Percentiles rank a stretch among this genome's conserved stretches.
phyloP scores from a whole-genome alignment of 2,329 filamentous ascomycete genomes.

The Fusarium miscanthi region DNA sequence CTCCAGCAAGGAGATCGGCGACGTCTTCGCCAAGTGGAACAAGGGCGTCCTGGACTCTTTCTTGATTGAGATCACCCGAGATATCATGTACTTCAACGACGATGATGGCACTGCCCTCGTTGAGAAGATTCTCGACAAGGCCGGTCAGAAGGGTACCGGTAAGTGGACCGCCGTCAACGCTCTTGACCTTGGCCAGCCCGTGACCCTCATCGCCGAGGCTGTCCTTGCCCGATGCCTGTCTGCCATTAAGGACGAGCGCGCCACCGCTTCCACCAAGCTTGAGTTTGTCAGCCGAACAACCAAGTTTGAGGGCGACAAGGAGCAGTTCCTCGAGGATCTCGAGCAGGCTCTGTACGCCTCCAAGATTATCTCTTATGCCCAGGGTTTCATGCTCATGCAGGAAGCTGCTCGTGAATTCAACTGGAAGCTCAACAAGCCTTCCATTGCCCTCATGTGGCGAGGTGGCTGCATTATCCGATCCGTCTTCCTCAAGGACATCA shows the following conservation, averaged over 20 bases:
- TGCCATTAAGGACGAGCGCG: conserved; percentile 93
- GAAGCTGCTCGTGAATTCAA: conserved; percentile 95
- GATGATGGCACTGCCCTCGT: conserved; percentile 90
- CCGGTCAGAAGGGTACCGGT: conserved; percentile 98
- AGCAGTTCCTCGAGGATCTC: conserved; percentile 94
- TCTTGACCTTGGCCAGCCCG: conserved; percentile 97
- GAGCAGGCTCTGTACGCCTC: conserved; percentile 99
- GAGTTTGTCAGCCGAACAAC: conserved; percentile 78
- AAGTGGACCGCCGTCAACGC: conserved; percentile 99
- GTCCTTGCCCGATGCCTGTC: conserved; percentile 96
- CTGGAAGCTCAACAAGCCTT: conserved; percentile 99
- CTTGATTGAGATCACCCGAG: conserved; percentile 98
- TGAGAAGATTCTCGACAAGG: conserved; percentile 99
- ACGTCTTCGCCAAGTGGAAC: conserved; percentile 97
- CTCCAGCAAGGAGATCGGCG: conserved; percentile 92
- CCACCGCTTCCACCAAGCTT: conserved; percentile 81
- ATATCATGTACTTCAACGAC: conserved; percentile 98
- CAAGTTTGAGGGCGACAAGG: conserved; percentile 87
- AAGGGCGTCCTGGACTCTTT: conserved; percentile 98
- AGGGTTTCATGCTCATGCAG: conserved; percentile 99
- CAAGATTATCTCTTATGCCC: conserved; percentile 99
- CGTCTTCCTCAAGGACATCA: conserved; percentile 99
- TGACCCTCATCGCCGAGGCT: conserved; percentile 96
- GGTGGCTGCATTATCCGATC: conserved; percentile 99
- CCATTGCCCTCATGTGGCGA: conserved; percentile 99